Evolutionary conservation across 129 eudicot species (phyloP), one percentile per base, ranked within the genome.

Genomic region (Lactuca saligna): DNA sequence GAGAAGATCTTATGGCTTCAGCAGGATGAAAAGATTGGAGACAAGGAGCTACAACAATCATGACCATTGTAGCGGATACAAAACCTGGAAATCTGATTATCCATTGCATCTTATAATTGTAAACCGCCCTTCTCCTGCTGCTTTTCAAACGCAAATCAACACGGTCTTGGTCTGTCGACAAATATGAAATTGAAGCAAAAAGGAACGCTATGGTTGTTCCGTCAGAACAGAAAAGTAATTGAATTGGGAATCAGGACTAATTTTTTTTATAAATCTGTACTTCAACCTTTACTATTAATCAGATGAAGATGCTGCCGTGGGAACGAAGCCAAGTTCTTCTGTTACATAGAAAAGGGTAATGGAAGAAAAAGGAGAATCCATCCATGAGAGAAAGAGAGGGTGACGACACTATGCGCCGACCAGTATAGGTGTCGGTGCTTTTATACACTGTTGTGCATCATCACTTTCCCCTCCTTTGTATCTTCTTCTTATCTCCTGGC

Each of bases 71-170:
- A 0, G 90, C 90, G 1, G 97, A 86, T 66, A 89, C 44, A 65
- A 86, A 86, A 11, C 95, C 83, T 17, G 95, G 87, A 50, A 92
- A 82, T 55, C 89, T 83, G 75, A 82, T 76, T 46, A 89, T 38
- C 98, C 96, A 92, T 42, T 82, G 89, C 98, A 92, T 92, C 58
- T n/a, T n/a, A n/a, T n/a, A n/a, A n/a, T n/a, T n/a, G 60, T 61
- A 34, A 65, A 59, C 32, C 3, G 38, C 44, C 65, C 35, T 53
- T 17, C 58, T 63, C 57, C 56, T 79, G 61, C n/a, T n/a, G n/a
- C 12, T 72, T 37, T 55, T 71, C 0, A 42, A 73, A 53, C 65
- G 72, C 65, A 71, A 77, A 66, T 70, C 66, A 32, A 70, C 73
- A 16, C 65, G 20, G 20, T 20, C 20, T 20, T 0, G 54, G 61